These are phyloP conservation scores for Leucocoprinus gongylophorus DNA, from an alignment of 1,284 basidiomycete genomes.

Conservation along the genomic window DNA sequence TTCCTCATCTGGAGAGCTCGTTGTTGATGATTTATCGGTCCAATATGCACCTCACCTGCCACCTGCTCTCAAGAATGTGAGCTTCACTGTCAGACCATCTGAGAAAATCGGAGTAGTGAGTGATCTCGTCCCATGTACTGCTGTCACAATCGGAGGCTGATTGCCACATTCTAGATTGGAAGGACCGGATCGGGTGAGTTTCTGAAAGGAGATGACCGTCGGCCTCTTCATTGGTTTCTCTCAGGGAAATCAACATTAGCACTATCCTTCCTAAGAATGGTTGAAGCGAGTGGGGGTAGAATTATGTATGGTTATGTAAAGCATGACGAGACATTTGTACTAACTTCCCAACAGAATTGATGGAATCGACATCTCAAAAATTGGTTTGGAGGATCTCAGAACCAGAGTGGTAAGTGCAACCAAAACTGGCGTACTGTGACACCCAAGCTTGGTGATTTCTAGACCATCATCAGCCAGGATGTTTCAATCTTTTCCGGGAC, in stretches of 20 bases:
- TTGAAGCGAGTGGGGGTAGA: conserved; percentile 66
- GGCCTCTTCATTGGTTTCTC: not conserved
- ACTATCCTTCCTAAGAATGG: conserved; percentile 70
- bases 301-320: conserved; percentile 48
- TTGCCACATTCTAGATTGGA: conserved; percentile 39
- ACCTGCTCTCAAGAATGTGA: conserved; percentile 59
- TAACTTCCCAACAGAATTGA: conserved; percentile 48
- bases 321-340: not conserved
- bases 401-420: conserved; percentile 44
- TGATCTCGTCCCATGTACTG: conserved; percentile 9
- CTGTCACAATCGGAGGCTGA: not conserved
- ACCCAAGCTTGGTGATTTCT: not conserved
- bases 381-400: conserved; percentile 79
- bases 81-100: conserved; percentile 62
- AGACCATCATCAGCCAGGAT: conserved; percentile 81
- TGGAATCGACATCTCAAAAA: conserved; percentile 73
- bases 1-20: conserved; percentile 48
- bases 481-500: conserved; percentile 84
- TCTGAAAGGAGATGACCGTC: not conserved
- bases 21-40: conserved; percentile 61
- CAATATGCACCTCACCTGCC: conserved; percentile 72
- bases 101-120: conserved; percentile 73
- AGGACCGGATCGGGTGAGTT: conserved; percentile 54
- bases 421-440: not conserved
- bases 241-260: conserved; percentile 69